Evolutionary conservation across 2,329 filamentous ascomycete genomes (phyloP).

Genomic region (Metarhizium album): DNA sequence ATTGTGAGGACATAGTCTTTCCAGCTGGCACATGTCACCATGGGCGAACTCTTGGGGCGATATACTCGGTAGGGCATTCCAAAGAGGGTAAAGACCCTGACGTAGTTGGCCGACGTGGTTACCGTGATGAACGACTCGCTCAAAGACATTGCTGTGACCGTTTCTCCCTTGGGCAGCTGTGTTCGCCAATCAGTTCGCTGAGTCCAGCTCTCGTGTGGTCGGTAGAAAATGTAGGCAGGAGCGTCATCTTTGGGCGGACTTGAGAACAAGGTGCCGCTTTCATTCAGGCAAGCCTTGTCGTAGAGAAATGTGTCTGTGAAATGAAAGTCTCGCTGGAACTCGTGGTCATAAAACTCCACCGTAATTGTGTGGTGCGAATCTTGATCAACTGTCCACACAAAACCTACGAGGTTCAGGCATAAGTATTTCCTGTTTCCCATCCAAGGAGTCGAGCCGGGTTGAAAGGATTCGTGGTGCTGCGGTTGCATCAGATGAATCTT

Average conservation of each 20-base stretch:
- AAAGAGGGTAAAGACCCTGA: slow-evolving; percentile 86
- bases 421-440: slow-evolving; percentile 87
- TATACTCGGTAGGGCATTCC: slow-evolving; percentile 84
- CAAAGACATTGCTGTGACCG: slow-evolving; percentile 77
- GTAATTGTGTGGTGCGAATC: slow-evolving; percentile 89
- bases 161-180: slow-evolving; percentile 75
- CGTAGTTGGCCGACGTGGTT: slow-evolving; percentile 76
- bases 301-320: slow-evolving; percentile 95
- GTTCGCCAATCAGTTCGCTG: slow-evolving; percentile 83
- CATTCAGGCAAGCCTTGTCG: slow-evolving; percentile 87
- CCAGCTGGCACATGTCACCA: slow-evolving; percentile 90
- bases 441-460: slow-evolving; percentile 93
- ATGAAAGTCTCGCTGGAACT: slow-evolving; percentile 86
- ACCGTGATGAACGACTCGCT: slow-evolving; percentile 87
- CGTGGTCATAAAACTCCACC: slow-evolving; percentile 94
- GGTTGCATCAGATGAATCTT: slow-evolving; percentile 43
- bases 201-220: slow-evolving; percentile 96
- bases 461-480: slow-evolving; percentile 72
- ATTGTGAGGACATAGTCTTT: slow-evolving; percentile 93
- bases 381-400: slow-evolving; percentile 95
- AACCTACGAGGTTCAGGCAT: slow-evolving; percentile 84
- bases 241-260: slow-evolving; percentile 57
- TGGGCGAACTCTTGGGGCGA: slow-evolving; percentile 79
- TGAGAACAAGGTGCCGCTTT: slow-evolving; percentile 77
- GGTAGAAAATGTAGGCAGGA: slow-evolving; percentile 83